Conservation (phyloP, 768 basidiomycete species). For the Tremella mesenterica region DNA sequence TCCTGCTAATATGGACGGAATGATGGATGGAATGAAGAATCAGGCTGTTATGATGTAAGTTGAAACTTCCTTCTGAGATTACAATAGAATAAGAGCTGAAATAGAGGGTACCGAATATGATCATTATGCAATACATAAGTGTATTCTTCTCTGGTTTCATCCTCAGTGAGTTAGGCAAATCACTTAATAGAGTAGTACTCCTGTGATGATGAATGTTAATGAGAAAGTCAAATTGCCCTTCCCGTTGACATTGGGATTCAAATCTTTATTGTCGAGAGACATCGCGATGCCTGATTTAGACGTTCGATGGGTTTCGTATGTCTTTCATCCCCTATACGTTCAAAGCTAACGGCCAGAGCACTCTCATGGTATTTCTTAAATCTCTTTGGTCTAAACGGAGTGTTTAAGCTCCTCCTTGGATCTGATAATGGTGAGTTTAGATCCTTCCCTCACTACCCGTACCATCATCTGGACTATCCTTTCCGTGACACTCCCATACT, state of each 20-base stretch:
- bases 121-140: conserved; percentile 99
- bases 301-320: conserved; percentile 90
- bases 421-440: conserved; percentile 66
- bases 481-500: no score
- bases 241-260: conserved; percentile 92
- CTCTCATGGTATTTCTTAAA: conserved; percentile 99
- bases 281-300: conserved; percentile 95
- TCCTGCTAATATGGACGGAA: conserved; percentile 87
- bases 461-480: no score
- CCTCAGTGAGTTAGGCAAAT: conserved; percentile 60
- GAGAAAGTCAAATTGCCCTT: conserved; percentile 84
- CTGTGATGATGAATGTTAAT: conserved; percentile 1
- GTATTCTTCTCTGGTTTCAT: conserved; percentile 99
- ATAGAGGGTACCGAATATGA: conserved; percentile 57
- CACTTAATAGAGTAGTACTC: neutral
- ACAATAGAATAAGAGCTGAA: neutral
- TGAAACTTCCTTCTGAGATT: conserved; percentile 43
- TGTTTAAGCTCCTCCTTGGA: conserved; percentile 89
- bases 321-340: neutral
- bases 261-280: conserved; percentile 92
- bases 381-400: conserved; percentile 91
- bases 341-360: conserved; percentile 42
- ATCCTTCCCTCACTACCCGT: neutral
- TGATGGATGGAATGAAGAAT: conserved; percentile 99
- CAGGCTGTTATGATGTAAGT: conserved; percentile 97